Base-by-base conservation (phyloP, 192 early-diverging fungal species). In the Coemansia aciculifera region DNA sequence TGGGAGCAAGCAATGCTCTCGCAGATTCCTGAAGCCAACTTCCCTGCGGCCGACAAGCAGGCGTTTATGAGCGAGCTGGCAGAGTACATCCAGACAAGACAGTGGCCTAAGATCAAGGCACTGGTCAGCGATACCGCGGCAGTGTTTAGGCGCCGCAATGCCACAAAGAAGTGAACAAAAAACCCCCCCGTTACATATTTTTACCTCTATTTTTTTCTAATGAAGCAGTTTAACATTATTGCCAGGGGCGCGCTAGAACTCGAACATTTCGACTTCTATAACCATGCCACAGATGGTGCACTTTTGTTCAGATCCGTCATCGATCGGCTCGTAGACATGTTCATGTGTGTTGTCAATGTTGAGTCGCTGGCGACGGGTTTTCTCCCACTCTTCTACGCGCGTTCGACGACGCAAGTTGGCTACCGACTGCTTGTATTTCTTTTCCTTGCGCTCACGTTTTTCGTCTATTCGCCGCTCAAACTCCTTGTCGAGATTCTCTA, bases 401-500 rank as follows among this genome's bases (percentile, higher is more conserved):
- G 94, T 95, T 61, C 91, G 88, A 49, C 88, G 89, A 42, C 92
- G 86, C 51, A 95, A 74, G 67, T 94, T 92, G 44, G 79, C 78
- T 15, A 98, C 69, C 32, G 93, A 93, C 24, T 85, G 83, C 67
- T 90, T 88, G 73, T 92, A 95, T 71, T 93, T 93, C 61, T 89
- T 88, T 51, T 94, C 93, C 61, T 97, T 95, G 51, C 89, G 87
- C 15, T 78, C 74, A 54, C 89, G 89, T 75, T 96, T 97, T 32
- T 93, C 90, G 19, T 79, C 68, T 54, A 89, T 87, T 5, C 97
- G 79, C 21, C 85, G 83, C 54, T 93, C 92, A 83, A 91, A 98
- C 76, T 97, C 96, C 27, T 79, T 68, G 80, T 99, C 98, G 24
- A 99, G 79, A 5, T 75, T 88, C 62, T 97, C 93, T 13, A 90